Conservation (phyloP, 805 yeast species). For the Lipomyces starkeyi region DNA sequence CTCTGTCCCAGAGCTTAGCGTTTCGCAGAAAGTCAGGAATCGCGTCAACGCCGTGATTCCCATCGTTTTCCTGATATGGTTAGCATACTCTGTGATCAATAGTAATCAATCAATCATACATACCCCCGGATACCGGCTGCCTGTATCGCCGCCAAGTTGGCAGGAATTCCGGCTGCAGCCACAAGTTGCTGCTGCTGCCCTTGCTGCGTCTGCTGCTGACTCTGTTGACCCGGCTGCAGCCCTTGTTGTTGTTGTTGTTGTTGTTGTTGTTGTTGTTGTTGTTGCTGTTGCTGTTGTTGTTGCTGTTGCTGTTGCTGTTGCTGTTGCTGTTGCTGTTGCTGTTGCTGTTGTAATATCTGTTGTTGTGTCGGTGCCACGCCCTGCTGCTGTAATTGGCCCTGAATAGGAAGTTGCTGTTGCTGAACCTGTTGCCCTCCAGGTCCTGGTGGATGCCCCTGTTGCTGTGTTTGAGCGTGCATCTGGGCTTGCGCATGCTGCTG, state of each 20-base stretch:
- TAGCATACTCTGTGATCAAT: neutral
- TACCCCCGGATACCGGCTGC: constrained; percentile 21
- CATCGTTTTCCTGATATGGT: constrained; percentile 47
- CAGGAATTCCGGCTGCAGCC: neutral
- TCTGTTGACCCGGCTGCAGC: constrained; percentile 15
- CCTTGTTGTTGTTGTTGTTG: constrained; percentile 19
- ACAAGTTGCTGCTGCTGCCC: constrained; percentile 16
- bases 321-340: too few species aligned
- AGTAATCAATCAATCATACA: constrained; percentile 41
- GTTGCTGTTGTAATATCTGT: too few species aligned
- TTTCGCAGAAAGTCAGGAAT: constrained; percentile 57
- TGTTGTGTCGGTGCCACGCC: constrained; percentile 16
- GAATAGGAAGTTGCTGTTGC: constrained; percentile 10
- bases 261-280: neutral
- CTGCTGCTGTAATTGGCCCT: constrained; percentile 22
- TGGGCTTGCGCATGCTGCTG: constrained; percentile 4
- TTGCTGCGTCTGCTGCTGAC: constrained; percentile 16
- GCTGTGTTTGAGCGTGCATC: neutral
- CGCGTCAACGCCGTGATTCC: constrained; percentile 59
- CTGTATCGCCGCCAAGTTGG: constrained; percentile 10
- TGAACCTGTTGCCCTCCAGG: constrained; percentile 20
- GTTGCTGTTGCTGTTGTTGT: too few species aligned
- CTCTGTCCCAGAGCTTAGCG: constrained; percentile 52
- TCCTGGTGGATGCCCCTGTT: constrained; percentile 8
- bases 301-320: too few species aligned